Evolutionary conservation across 148 eudicot genomes (phyloP), one percentile per base, ranked within the genome.

Genomic region (Selenicereus undatus): DNA sequence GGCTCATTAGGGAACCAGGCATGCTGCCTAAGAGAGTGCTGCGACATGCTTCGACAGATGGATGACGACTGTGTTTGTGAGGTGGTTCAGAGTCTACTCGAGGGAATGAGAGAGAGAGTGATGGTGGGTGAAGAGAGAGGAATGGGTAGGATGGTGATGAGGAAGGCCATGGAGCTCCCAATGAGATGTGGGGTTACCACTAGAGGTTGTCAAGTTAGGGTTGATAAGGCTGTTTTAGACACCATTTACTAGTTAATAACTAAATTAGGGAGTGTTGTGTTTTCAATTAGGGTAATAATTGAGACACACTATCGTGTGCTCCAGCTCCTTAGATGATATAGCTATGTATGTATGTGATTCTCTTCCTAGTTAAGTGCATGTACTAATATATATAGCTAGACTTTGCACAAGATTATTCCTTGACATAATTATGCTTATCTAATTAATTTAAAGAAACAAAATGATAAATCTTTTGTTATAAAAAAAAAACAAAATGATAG

Each of bases 11-110:
- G 62, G 18, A 79, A 71, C n/a, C 79, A 79, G 51, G 82, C 74
- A 8, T 70, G 76, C 16, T 75, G 82, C 50, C 76, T 85, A 0
- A 56, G 54, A n/a, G 79, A 77, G 36, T 87, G 91, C 78, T 89
- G 91, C 66, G 22, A 71, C 39, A 82, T 84, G 73, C 58, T 87
- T 42, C 54, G 60, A 75, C 79, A 72, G 36, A 66, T 89, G 50
- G 85, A 83, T 18, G 62, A 74, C 62, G 45, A 82, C 29, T 89
- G 89, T 77, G 72, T 79, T 10, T 89, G 89, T 14, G 68, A 80
- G 76, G 80, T 35, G 13, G 11, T 89, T n/a, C 81, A 58, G 74
- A 50, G 69, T 79, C 62, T 78, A 50, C 70, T 81, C 18, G 80
- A 79, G 71, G 76, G 77, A 65, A 58, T 79, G 78, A 30, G 71